Conservation (phyloP, 2,329 filamentous ascomycete genomes). For the Aspergillus oerlinghausenensis region DNA sequence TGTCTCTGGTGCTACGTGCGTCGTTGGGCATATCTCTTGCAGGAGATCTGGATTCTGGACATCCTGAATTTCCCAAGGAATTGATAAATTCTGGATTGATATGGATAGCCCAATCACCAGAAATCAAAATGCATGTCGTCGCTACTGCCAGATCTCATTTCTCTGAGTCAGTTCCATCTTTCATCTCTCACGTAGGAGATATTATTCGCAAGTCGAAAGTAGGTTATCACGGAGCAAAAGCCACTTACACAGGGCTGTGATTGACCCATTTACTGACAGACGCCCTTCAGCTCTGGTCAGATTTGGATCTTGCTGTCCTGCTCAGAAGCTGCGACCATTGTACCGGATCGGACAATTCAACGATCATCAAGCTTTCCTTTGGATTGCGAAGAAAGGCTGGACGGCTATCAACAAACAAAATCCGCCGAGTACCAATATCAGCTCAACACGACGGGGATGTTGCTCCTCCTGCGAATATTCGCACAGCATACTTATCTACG, state of each 20-base stretch:
- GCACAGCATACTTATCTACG: conserved; percentile 14
- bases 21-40: conserved; percentile 12
- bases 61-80: conserved; percentile 2
- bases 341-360: background rate
- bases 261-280: background rate
- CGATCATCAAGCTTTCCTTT: conserved; percentile 16
- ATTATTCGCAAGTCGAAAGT: conserved; percentile 24
- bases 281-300: conserved; percentile 26
- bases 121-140: conserved; percentile 21
- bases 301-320: conserved; percentile 23
- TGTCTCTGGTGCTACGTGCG: conserved; percentile 19
- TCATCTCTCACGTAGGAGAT: conserved; percentile 17
- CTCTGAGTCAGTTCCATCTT: background rate
- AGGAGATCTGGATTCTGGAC: background rate
- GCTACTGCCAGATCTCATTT: conserved; percentile 2
- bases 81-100: conserved; percentile 6
- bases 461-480: conserved; percentile 13
- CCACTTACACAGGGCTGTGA: background rate
- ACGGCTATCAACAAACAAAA: background rate
- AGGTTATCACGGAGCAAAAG: background rate
- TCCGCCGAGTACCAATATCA: conserved; percentile 12
- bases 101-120: conserved; percentile 28
- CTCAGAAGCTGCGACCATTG: conserved; percentile 16
- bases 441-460: conserved; percentile 13
- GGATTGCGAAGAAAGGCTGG: conserved; percentile 14